Percentiles rank a stretch among this genome's conserved stretches.
Evolutionary conservation across 176 grass and related monocot genomes (phyloP).

Genomic region (Oryza officinalis): DNA sequence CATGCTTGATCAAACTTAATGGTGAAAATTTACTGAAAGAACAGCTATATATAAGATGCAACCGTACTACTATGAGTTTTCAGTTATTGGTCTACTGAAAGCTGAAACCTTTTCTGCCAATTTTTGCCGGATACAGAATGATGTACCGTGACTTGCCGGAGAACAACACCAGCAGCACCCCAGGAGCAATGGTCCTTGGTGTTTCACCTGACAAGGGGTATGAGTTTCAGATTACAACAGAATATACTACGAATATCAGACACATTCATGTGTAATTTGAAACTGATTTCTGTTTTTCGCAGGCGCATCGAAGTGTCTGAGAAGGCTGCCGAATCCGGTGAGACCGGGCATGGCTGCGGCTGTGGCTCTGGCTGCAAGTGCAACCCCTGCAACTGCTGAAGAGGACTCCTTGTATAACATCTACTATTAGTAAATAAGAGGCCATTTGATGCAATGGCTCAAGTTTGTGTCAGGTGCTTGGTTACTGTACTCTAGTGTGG

Average conservation of each 20-base stretch:
- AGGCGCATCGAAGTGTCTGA: too few relatives aligned
- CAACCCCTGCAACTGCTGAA: background rate
- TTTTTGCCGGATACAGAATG: background rate
- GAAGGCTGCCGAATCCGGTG: background rate
- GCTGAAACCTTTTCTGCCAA: background rate
- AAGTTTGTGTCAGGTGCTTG: background rate
- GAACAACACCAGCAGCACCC: background rate
- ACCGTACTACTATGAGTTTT: too few relatives aligned
- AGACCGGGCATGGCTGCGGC: background rate
- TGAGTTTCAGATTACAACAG: too few relatives aligned
- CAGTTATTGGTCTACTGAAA: too few relatives aligned
- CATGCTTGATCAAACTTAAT: background rate
- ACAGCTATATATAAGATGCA: too few relatives aligned
- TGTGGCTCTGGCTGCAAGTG: background rate
- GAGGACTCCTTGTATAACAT: background rate
- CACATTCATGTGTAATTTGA: too few relatives aligned
- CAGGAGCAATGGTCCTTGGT: slow-evolving; percentile 15
- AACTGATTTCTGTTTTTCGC: too few relatives aligned
- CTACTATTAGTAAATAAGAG: background rate
- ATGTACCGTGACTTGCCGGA: background rate
- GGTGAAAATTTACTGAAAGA: too few relatives aligned
- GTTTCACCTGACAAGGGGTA: slow-evolving; percentile 36
- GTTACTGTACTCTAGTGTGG: background rate
- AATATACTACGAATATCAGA: too few relatives aligned
- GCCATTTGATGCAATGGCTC: background rate